A percentile compares a stretch with the other conserved stretches of the same genome.
phyloP scores from a whole-genome alignment of 108 stramenopile genomes.

The Aurantiochytrium sp. region DNA sequence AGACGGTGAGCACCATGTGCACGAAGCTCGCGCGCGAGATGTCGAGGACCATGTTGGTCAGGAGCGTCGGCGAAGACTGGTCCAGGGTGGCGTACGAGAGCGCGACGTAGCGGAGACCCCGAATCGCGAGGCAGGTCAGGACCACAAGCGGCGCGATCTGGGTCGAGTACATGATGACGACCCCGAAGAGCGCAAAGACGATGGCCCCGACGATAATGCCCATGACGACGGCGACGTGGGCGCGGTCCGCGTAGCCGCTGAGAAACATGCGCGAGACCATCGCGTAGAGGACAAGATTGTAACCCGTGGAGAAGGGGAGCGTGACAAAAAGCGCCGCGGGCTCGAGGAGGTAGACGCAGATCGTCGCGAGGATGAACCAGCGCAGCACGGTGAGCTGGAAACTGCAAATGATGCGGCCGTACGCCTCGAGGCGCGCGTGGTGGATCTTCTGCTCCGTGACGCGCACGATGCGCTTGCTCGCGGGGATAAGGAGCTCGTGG shows the following conservation, averaged over 20 bases:
- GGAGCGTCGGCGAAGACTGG: background rate
- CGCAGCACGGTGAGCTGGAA: background rate
- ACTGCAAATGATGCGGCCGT: background rate
- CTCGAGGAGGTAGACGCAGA: background rate
- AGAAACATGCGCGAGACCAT: slow-evolving; percentile 16
- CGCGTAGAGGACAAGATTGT: background rate
- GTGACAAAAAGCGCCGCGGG: background rate
- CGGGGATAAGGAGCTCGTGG: slow-evolving; percentile 23
- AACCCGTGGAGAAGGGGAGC: background rate
- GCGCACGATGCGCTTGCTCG: slow-evolving; percentile 20
- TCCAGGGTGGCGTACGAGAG: background rate
- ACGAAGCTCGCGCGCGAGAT: background rate
- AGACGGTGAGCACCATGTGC: background rate
- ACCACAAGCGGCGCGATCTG: slow-evolving; percentile 16
- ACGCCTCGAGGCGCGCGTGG: background rate
- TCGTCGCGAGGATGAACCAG: slow-evolving; percentile 13
- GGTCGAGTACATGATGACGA: background rate
- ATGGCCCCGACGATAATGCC: background rate
- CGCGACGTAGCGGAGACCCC: background rate
- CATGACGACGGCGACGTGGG: background rate
- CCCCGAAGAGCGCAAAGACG: background rate
- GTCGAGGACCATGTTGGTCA: background rate
- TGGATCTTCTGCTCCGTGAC: background rate
- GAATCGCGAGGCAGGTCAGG: background rate
- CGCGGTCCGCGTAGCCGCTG: background rate